A percentile compares a stretch with the other conserved stretches of the same genome.
Evolutionary conservation across 176 grass and related monocot species (phyloP).

Genomic region (Triticum turgidum): DNA sequence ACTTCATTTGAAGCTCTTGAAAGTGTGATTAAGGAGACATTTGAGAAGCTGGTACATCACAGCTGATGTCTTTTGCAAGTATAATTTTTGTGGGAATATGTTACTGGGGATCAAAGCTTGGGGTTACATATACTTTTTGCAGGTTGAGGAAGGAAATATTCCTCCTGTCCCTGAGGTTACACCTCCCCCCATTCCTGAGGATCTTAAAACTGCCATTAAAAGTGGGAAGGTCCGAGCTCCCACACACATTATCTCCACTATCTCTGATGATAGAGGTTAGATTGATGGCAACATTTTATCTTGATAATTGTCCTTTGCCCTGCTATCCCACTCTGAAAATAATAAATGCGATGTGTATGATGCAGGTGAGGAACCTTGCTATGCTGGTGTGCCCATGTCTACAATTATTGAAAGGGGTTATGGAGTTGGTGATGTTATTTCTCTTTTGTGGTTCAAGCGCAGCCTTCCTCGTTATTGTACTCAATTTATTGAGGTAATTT

Average conservation of each 20-base stretch:
- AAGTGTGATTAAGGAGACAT: slow-evolving; percentile 77
- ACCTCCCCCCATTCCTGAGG: slow-evolving; percentile 90
- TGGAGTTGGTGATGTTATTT: slow-evolving; percentile 98
- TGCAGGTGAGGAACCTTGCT: slow-evolving; percentile 96
- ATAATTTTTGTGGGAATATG: background rate
- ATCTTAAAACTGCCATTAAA: slow-evolving; percentile 95
- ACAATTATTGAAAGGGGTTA: slow-evolving; percentile 92
- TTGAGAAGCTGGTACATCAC: slow-evolving; percentile 78
- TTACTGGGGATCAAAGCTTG: background rate
- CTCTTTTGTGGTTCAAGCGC: slow-evolving; percentile 98
- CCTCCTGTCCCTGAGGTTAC: slow-evolving; percentile 71
- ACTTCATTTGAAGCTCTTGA: slow-evolving; percentile 97
- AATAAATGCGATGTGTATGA: slow-evolving; percentile 30
- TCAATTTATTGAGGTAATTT: slow-evolving; percentile 93
- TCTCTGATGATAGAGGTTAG: slow-evolving; percentile 99
- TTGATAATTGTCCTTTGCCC: background rate
- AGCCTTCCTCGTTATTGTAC: slow-evolving; percentile 98
- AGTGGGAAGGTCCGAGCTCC: slow-evolving; percentile 98
- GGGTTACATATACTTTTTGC: slow-evolving; percentile 14
- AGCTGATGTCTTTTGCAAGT: background rate
- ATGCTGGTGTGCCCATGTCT: slow-evolving; percentile 98
- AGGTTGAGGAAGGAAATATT: slow-evolving; percentile 96
- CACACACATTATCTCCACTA: slow-evolving; percentile 98
- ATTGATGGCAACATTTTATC: slow-evolving; percentile 30
- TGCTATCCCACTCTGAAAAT: background rate